Percentiles rank a stretch among this genome's conserved stretches.
These are phyloP conservation scores for Beta corolliflora DNA, from an alignment of 179 eudicot species.

Conservation along the genomic window DNA sequence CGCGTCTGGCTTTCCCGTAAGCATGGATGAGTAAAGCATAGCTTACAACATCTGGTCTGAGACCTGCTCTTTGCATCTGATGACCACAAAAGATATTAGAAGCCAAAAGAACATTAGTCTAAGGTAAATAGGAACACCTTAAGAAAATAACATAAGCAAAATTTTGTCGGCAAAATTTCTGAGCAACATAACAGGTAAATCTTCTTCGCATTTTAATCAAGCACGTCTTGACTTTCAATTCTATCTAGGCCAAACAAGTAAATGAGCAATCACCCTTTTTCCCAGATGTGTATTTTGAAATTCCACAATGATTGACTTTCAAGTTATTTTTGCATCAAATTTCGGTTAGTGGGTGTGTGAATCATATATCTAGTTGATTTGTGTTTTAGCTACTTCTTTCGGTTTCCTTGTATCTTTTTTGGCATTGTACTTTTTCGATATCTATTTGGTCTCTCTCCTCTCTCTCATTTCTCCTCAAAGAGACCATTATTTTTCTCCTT, in stretches of 20 bases:
- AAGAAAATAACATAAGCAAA: not conserved
- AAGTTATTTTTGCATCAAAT: too few species aligned
- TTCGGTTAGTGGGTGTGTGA: too few species aligned
- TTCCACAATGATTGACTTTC: too few species aligned
- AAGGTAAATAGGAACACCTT: not conserved
- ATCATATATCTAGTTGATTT: too few species aligned
- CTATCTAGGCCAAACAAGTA: not conserved
- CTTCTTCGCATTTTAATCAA: not conserved
- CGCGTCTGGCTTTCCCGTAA: constrained; percentile 95
- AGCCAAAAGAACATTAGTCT: constrained; percentile 1
- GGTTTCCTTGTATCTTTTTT: too few species aligned
- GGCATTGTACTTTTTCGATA: too few species aligned
- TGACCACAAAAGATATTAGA: not conserved
- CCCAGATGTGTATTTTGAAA: not conserved
- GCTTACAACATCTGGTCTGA: constrained; percentile 91
- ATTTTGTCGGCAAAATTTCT: not conserved
- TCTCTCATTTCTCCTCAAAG: too few species aligned
- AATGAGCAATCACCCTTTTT: not conserved
- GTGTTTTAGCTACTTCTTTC: too few species aligned
- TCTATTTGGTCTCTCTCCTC: too few species aligned
- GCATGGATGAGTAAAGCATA: constrained; percentile 83
- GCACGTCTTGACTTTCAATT: not conserved
- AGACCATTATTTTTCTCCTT: too few species aligned
- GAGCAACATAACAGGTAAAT: not conserved
- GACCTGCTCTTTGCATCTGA: constrained; percentile 91